These are phyloP conservation scores for Aegilops sharonensis DNA, from an alignment of 176 grass and related monocot genomes.

Conservation along the genomic window DNA sequence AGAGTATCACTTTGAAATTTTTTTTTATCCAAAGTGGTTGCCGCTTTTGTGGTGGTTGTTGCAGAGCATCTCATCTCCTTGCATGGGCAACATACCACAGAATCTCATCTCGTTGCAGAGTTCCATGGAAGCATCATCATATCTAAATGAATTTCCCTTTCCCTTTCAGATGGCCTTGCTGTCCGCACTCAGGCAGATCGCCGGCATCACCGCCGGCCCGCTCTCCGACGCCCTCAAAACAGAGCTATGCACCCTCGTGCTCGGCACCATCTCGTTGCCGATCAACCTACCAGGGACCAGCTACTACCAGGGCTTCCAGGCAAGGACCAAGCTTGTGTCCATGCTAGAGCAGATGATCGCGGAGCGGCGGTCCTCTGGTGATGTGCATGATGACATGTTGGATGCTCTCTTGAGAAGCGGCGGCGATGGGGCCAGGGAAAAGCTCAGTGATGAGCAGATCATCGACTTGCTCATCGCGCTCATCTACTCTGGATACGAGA, in stretches of 20 bases:
- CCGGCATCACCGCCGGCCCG: slow-evolving; percentile 76
- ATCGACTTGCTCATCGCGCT: slow-evolving; percentile 88
- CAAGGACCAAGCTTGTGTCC: slow-evolving; percentile 82
- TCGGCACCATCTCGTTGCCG: slow-evolving; percentile 87
- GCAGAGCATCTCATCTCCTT: background rate
- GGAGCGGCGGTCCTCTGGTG: slow-evolving; percentile 42
- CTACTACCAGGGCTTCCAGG: slow-evolving; percentile 76
- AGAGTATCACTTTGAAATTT: slow-evolving; percentile 12
- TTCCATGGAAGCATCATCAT: background rate
- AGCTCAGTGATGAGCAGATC: slow-evolving; percentile 81
- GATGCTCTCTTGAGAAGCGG: slow-evolving; percentile 57
- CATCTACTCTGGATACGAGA: slow-evolving; percentile 97
- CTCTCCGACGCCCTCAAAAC: slow-evolving; percentile 77
- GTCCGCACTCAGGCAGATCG: slow-evolving; percentile 86
- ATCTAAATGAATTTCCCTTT: background rate
- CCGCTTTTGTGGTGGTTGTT: slow-evolving; percentile 19
- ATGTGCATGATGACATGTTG: slow-evolving; percentile 64
- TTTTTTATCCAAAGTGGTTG: too few species aligned
- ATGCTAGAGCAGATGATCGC: slow-evolving; percentile 69
- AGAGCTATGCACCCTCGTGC: slow-evolving; percentile 85
- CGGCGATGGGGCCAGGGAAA: slow-evolving; percentile 40
- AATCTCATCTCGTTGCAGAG: background rate
- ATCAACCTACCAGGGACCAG: slow-evolving; percentile 89
- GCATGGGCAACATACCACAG: background rate
- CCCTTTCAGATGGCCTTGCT: slow-evolving; percentile 86